Percentiles rank a stretch among this genome's conserved stretches.
phyloP scores from a whole-genome alignment of 805 yeast species.

The Candida endomychidarum region DNA sequence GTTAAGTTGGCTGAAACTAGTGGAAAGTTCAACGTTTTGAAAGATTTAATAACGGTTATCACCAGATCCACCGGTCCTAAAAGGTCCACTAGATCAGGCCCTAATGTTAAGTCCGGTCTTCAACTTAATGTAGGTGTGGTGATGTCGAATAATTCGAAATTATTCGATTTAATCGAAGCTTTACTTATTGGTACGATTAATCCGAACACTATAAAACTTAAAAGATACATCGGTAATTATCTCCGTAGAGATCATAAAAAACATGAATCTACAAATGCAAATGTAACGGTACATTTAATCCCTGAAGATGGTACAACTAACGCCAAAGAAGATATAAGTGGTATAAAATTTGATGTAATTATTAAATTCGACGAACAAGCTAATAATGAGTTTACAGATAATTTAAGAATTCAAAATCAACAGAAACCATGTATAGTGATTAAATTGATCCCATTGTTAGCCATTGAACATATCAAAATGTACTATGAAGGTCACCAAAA shows the following conservation, averaged over 20 bases:
- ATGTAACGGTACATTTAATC: constrained; percentile 38
- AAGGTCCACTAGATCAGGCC: background rate
- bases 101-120: constrained; percentile 11
- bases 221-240: constrained; percentile 58
- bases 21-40: constrained; percentile 77
- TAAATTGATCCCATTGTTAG: constrained; percentile 71
- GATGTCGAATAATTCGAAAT: constrained; percentile 63
- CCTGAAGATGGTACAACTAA: constrained; percentile 24
- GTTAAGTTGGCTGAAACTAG: constrained; percentile 69
- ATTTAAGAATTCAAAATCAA: constrained; percentile 29
- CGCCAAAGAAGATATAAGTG: constrained; percentile 11
- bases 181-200: constrained; percentile 54
- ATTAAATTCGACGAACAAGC: constrained; percentile 66
- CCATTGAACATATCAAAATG: constrained; percentile 76
- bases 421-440: constrained; percentile 52
- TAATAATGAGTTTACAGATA: constrained; percentile 26
- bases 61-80: background rate
- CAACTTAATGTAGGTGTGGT: constrained; percentile 59
- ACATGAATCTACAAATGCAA: constrained; percentile 15
- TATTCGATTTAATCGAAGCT: constrained; percentile 71
- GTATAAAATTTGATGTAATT: constrained; percentile 52
- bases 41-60: constrained; percentile 55
- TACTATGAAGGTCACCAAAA: constrained; percentile 32
- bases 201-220: constrained; percentile 33
- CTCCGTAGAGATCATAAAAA: constrained; percentile 18